These are phyloP conservation scores for Coemansia sp. DNA, from an alignment of 192 early-diverging fungal species.

Conservation along the genomic window DNA sequence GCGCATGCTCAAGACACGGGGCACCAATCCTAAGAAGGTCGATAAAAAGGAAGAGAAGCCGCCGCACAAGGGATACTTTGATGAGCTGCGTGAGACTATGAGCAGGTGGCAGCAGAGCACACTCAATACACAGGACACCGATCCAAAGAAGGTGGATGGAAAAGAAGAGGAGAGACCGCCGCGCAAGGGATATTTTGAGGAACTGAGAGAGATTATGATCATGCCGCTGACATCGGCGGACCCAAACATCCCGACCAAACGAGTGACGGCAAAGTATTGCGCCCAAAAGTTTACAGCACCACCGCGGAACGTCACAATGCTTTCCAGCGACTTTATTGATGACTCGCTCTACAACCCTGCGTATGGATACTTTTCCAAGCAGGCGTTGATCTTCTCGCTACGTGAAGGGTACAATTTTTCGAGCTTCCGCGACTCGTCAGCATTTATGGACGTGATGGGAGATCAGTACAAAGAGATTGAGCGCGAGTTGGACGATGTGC, in stretches of 20 bases:
- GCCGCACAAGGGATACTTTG: constrained; percentile 24
- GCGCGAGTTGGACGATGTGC: constrained; percentile 70
- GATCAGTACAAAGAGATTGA: constrained; percentile 80
- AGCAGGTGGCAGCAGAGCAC: neutral
- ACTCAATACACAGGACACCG: neutral
- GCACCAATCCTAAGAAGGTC: neutral
- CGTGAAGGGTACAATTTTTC: constrained; percentile 64
- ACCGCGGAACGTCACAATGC: constrained; percentile 66
- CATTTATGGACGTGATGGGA: constrained; percentile 71
- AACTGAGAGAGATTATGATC: constrained; percentile 39
- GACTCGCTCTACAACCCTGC: constrained; percentile 92
- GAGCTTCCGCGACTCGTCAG: constrained; percentile 65
- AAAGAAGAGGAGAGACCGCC: constrained; percentile 1
- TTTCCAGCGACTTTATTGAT: constrained; percentile 89
- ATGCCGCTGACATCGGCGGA: constrained; percentile 50
- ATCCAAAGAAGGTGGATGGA: neutral
- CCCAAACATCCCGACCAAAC: constrained; percentile 28
- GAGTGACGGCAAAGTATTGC: constrained; percentile 47
- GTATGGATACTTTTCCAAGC: constrained; percentile 97
- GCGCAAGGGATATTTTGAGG: constrained; percentile 29
- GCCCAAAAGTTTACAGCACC: constrained; percentile 29
- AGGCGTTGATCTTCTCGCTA: constrained; percentile 80
- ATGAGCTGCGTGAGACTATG: constrained; percentile 9
- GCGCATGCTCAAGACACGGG: neutral
- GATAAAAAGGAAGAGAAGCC: neutral